Percentiles rank a stretch among this genome's conserved stretches.
These are phyloP conservation scores for Alternaria sp. DNA, from an alignment of 2,329 filamentous ascomycete genomes.

Conservation along the genomic window DNA sequence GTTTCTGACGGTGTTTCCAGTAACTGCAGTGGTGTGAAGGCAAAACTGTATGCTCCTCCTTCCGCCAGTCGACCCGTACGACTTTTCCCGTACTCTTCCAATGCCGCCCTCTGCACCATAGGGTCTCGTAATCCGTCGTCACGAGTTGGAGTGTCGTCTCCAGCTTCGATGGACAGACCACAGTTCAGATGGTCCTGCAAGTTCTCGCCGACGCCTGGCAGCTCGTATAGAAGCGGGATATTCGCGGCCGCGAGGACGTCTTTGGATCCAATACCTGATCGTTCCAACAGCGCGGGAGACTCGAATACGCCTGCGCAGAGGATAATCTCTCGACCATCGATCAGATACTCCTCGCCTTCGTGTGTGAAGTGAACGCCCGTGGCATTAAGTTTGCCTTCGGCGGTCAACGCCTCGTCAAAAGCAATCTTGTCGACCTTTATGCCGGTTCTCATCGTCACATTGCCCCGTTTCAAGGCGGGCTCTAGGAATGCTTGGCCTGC, in stretches of 20 bases:
- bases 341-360: slow-evolving; percentile 7
- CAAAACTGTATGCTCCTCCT: slow-evolving; percentile 25
- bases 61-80: slow-evolving; percentile 24
- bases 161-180: slow-evolving; percentile 17
- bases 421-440: slow-evolving; percentile 20
- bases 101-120: slow-evolving; percentile 12
- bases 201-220: slow-evolving; percentile 67
- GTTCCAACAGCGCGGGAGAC: slow-evolving; percentile 60
- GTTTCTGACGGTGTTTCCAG: slow-evolving; percentile 19
- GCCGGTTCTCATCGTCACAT: slow-evolving; percentile 18
- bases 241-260: slow-evolving; percentile 56
- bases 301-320: slow-evolving; percentile 56
- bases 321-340: slow-evolving; percentile 18
- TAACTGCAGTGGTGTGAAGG: slow-evolving; percentile 27
- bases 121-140: slow-evolving; percentile 15
- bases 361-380: slow-evolving; percentile 17
- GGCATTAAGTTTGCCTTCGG: slow-evolving; percentile 18
- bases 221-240: slow-evolving; percentile 60
- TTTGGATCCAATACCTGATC: slow-evolving; percentile 64
- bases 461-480: slow-evolving; percentile 21
- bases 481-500: slow-evolving; percentile 25
- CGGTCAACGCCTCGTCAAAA: slow-evolving; percentile 9
- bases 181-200: slow-evolving; percentile 61
- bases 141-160: slow-evolving; percentile 16
- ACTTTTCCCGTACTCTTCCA: slow-evolving; percentile 17